Percentiles rank a stretch among this genome's conserved stretches.
Evolutionary conservation across 495 filamentous ascomycete species (phyloP).

Genomic region (Glutinoglossum americanum): DNA sequence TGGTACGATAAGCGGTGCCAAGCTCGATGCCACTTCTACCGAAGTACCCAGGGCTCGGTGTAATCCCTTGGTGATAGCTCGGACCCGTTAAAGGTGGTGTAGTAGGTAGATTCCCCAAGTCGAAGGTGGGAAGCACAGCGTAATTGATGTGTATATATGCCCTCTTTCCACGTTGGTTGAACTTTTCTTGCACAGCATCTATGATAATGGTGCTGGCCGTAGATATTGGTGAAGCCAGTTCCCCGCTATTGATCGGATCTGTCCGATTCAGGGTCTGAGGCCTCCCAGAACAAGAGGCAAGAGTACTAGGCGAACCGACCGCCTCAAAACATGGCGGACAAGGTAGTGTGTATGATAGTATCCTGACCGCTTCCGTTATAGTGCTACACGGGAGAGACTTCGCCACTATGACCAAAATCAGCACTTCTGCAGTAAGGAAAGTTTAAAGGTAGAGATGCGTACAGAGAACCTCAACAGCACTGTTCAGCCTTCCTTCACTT

Average conservation of each 20-base stretch:
- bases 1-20: neutral
- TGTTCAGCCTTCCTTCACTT: neutral
- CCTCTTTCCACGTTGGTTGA: neutral
- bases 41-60: neutral
- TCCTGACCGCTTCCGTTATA: slow-evolving; percentile 14
- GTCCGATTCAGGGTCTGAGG: neutral
- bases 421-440: neutral
- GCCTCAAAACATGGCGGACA: slow-evolving; percentile 13
- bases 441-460: neutral
- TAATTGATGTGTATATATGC: neutral
- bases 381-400: slow-evolving; percentile 8
- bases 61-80: neutral
- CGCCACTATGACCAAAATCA: slow-evolving; percentile 9
- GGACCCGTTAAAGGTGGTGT: neutral
- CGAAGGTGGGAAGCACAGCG: neutral
- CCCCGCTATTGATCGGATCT: neutral
- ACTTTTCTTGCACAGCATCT: neutral
- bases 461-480: neutral
- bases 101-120: neutral
- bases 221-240: neutral
- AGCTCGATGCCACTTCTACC: neutral
- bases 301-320: slow-evolving; percentile 11
- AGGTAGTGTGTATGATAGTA: slow-evolving; percentile 18
- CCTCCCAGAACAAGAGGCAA: slow-evolving; percentile 10
- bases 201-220: neutral